Evolutionary conservation across 495 filamentous ascomycete genomes (phyloP).

Genomic region (Aspergillus homomorphus): DNA sequence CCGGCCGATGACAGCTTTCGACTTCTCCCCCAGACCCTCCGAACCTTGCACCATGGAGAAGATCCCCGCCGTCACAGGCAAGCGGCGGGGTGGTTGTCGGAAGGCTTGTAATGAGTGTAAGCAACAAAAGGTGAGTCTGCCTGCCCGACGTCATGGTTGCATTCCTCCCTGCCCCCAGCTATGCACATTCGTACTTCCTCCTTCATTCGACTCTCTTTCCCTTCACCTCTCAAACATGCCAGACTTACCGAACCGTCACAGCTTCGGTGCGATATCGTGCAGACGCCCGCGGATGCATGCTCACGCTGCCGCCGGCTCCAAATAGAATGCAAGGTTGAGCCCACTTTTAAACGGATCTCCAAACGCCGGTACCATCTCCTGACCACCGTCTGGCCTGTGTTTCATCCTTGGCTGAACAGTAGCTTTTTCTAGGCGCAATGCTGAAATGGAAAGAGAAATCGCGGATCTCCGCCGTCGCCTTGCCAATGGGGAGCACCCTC

Average conservation of each 20-base stretch:
- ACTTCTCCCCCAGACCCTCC: constrained; percentile 34
- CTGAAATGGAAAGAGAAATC: constrained; percentile 51
- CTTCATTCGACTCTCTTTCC: not conserved
- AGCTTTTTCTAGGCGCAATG: constrained; percentile 40
- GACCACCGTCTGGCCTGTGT: not conserved
- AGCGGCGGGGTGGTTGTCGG: constrained; percentile 46
- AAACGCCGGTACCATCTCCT: constrained; percentile 38
- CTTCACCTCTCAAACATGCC: not conserved
- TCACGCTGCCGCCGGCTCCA: constrained; percentile 46
- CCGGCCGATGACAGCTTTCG: constrained; percentile 34
- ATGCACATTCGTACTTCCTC: constrained; percentile 1
- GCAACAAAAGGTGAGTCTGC: constrained; percentile 44
- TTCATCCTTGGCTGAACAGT: constrained; percentile 8
- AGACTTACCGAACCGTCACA: constrained; percentile 16
- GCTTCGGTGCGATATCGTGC: constrained; percentile 50
- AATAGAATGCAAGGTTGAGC: constrained; percentile 50
- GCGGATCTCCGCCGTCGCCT: constrained; percentile 47
- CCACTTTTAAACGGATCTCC: constrained; percentile 47
- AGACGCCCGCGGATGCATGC: constrained; percentile 43
- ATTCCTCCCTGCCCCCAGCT: constrained; percentile 1
- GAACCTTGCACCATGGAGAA: constrained; percentile 43
- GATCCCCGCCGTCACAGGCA: constrained; percentile 42
- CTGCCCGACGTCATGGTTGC: not conserved
- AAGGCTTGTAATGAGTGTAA: constrained; percentile 52
- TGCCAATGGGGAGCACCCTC: constrained; percentile 31